Conservation (phyloP, 2,329 filamentous ascomycete species). For the Arthroderma uncinatum region DNA sequence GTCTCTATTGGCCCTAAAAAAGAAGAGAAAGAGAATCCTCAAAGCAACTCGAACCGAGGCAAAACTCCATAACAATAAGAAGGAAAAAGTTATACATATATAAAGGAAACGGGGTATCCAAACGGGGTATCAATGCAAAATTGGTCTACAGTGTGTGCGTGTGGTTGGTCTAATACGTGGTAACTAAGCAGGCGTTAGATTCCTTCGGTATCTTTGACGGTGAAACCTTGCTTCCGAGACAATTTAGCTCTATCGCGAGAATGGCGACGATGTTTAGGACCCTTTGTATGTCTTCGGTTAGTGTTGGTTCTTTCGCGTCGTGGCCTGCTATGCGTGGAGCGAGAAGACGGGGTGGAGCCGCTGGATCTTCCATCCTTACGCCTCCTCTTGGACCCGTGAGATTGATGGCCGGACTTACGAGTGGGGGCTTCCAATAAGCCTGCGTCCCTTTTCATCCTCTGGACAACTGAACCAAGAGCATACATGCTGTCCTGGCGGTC, state of each 20-base stretch:
- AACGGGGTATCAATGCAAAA: background rate
- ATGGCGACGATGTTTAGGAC: background rate
- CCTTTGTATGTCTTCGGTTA: constrained; percentile 1
- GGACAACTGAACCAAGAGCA: constrained; percentile 52
- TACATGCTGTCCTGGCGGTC: constrained; percentile 57
- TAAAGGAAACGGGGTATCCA: background rate
- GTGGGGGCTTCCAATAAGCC: constrained; percentile 17
- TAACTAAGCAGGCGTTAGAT: background rate
- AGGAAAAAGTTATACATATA: background rate
- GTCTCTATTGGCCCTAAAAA: background rate
- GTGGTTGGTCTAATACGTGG: background rate
- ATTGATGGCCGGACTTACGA: background rate
- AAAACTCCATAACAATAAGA: background rate
- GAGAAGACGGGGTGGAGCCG: background rate
- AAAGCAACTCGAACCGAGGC: background rate
- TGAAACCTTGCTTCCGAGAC: background rate
- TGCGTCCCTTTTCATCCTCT: constrained; percentile 42
- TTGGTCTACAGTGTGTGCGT: background rate
- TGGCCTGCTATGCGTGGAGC: background rate
- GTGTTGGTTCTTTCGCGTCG: background rate
- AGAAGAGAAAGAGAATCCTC: background rate
- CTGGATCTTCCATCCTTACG: constrained; percentile 1
- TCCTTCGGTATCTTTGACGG: background rate
- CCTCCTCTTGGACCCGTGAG: background rate
- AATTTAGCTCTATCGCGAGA: background rate